Evolutionary conservation across 805 yeast species (phyloP).

Genomic region (Ogataea ramenticola): DNA sequence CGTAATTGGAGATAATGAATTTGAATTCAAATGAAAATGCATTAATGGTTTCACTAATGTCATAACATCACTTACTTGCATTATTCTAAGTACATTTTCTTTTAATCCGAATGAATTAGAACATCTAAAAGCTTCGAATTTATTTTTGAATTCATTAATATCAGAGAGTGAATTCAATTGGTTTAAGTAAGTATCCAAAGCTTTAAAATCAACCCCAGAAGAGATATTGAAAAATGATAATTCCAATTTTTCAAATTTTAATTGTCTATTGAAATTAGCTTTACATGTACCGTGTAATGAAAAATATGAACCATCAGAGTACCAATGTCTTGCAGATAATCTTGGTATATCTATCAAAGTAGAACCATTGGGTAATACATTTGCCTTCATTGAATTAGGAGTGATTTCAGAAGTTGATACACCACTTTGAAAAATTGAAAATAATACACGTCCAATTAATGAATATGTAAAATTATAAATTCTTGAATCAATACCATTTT

Average conservation of each 20-base stretch:
- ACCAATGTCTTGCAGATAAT: conserved; percentile 42
- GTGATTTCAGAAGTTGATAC: conserved; percentile 44
- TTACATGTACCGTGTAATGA: conserved; percentile 54
- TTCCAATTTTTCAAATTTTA: conserved; percentile 70
- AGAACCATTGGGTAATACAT: conserved; percentile 44
- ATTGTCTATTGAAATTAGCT: conserved; percentile 52
- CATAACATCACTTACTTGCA: conserved; percentile 78
- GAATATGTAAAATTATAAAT: conserved; percentile 59
- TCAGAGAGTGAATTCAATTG: no score
- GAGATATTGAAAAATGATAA: conserved; percentile 39
- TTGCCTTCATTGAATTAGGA: conserved; percentile 43
- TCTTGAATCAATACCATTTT: conserved; percentile 36
- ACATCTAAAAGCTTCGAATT: conserved; percentile 37
- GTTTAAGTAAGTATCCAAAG: no score
- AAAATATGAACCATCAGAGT: conserved; percentile 65
- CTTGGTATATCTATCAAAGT: conserved; percentile 48
- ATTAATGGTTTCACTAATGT: conserved; percentile 60
- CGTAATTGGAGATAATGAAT: conserved; percentile 37
- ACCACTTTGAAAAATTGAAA: conserved; percentile 43
- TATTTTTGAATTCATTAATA: conserved; percentile 2
- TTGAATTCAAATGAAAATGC: conserved; percentile 38
- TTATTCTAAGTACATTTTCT: conserved; percentile 56
- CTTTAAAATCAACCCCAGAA: conserved; percentile 39
- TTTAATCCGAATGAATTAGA: conserved; percentile 57
- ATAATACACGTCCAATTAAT: conserved; percentile 58